Evolutionary conservation across 2,329 filamentous ascomycete species (phyloP), one percentile per base, ranked within the genome.

Genomic region (Penicillium hordei): DNA sequence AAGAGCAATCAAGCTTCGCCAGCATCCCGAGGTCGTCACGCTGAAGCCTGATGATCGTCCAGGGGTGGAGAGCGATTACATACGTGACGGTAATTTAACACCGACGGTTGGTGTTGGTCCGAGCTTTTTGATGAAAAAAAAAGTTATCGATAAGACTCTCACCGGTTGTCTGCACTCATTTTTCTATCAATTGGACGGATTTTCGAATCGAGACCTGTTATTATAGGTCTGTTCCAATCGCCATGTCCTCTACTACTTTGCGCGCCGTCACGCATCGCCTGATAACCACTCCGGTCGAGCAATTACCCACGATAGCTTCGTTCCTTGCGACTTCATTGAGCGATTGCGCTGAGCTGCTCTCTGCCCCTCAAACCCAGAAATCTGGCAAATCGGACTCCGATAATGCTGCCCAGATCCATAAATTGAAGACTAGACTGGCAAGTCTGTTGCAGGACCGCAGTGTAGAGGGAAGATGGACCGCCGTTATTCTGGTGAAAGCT

Each of bases 391-490:
- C 85, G 56, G 84, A 82, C 7, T 83, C 88, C 0, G 90, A 93
- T 59, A 80, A 81, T 43, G 77, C 86, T 0, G 79, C 89, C n/a
- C 82, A 91, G 21, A 82, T 94, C 1, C 90, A 96, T 75, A 93
- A 90, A 72, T 81, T 95, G 68, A 91, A 89, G 71, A 91, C 89
- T 5, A 86, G 90, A 52, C 80, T 96, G 58, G 88, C 86, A 1
- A 87, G 89, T 13, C 80, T 97, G 15, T 78, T 97, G 34, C 89
- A 90, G 70, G 91, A 93, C 55, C 88, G 88, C 58, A 90, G 79
- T 48, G 72, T 85, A 2, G 86, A 92, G 66, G 90, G 88, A 43
- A 85, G 91, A 67, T 95, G 93, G 78, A 83, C 87, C 19, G 92
- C 88, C 7, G 85, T 90, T 43, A 86, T 89, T 17, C 76, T 97